phyloP scores from a whole-genome alignment of 768 basidiomycete species.

The Crassisporium funariophilum region DNA sequence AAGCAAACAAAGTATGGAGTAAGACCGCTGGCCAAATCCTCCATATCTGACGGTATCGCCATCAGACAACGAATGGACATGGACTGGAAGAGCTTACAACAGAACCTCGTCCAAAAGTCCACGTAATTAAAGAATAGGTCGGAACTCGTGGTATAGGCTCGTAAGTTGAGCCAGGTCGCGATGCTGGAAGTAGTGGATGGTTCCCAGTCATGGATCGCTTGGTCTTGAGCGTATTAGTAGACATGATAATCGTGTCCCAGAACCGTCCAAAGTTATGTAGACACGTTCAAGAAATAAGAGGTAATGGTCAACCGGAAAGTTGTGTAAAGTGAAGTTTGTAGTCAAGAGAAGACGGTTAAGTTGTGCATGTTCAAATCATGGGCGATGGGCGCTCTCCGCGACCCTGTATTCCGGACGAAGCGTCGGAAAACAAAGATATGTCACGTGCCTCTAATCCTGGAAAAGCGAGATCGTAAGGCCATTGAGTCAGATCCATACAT shows the following conservation, averaged over 20 bases:
- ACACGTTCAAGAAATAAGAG: background rate
- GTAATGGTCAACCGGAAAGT: too few relatives aligned
- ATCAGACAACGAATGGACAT: background rate
- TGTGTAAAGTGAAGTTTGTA: too few relatives aligned
- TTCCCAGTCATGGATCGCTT: conserved; percentile 21
- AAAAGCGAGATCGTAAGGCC: too few relatives aligned
- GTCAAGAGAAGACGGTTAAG: too few relatives aligned
- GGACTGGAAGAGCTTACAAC: conserved; percentile 22
- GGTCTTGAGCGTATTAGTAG: conserved; percentile 8
- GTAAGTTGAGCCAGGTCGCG: conserved; percentile 19
- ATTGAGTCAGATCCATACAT: too few relatives aligned
- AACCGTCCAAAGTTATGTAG: background rate
- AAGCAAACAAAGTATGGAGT: conserved; percentile 61
- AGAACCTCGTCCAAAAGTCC: conserved; percentile 36
- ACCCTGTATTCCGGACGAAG: too few relatives aligned
- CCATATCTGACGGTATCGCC: conserved; percentile 44
- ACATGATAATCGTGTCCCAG: background rate
- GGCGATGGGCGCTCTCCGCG: too few relatives aligned
- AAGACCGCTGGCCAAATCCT: conserved; percentile 69
- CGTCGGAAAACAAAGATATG: too few relatives aligned
- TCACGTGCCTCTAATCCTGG: too few relatives aligned
- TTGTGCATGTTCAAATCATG: too few relatives aligned
- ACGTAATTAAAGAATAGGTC: conserved; percentile 30
- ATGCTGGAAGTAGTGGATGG: conserved; percentile 29
- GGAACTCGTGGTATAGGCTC: conserved; percentile 22